Evolutionary conservation across 2,329 filamentous ascomycete genomes (phyloP), one percentile per base, ranked within the genome.

Genomic region (Claviceps pusilla): DNA sequence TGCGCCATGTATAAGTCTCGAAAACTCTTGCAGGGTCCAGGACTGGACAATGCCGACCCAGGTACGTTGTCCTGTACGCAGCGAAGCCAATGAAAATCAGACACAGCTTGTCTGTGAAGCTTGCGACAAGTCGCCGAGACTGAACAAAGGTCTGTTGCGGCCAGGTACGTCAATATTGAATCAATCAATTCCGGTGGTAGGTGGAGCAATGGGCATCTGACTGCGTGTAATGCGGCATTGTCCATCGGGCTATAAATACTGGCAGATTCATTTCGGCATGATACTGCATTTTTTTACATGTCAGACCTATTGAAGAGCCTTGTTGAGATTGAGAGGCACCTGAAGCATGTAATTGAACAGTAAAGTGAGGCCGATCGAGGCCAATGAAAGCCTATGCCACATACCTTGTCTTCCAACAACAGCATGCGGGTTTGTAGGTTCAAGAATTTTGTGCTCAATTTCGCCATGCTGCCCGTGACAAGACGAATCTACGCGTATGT

Each of bases 121-220:
- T 67, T 64, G 29, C 71, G 81, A 66, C 83, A 91, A 29, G 83
- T 83, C 10, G 71, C 69, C 2, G 82, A 78, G 12, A 83, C 65
- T 1, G 70, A 67, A 31, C 75, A 75, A 11, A 95, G 77, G 55
- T 89, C 84, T 43, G 72, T 59, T 0, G 87, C 77, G 0, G 77
- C 69, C 5, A 95, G 76, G 62, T 79, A 82, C 39, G 73, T 73
- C 14, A 95, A 71, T 49, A 95, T 82, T n/a, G 77, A 71, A 59
- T 86, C 78, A 37, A 95, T 72, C 9, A 95, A 73, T 66, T 96
- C 90, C 12, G 80, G 68, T 0, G 90, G 90, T 1, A 95, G 76
- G 24, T 68, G 64, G 35, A 81, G 65, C 7, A 87, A 61, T 42
- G 59, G 58, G 29, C 63, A 63, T 47, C 4, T 55, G 37, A n/a